These are phyloP conservation scores for Xylaria sp. DNA, from an alignment of 2,329 filamentous ascomycete genomes.

Conservation along the genomic window DNA sequence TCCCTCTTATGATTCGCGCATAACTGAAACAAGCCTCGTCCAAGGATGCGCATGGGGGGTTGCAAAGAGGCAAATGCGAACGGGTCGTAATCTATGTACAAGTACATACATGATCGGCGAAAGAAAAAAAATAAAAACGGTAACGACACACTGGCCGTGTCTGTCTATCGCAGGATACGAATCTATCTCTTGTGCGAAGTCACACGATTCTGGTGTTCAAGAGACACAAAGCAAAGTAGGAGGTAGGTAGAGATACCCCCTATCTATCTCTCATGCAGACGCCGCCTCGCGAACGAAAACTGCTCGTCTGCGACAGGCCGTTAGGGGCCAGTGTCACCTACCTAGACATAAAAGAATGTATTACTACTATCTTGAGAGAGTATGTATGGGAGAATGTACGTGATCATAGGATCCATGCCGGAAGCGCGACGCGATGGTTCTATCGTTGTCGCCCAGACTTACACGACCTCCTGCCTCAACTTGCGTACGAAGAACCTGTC, in stretches of 20 bases:
- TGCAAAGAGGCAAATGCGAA: neutral
- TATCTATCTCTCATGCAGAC: neutral
- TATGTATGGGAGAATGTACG: neutral
- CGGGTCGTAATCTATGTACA: neutral
- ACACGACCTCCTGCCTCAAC: neutral
- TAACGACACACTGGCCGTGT: neutral
- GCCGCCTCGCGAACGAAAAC: neutral
- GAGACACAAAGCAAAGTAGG: too few species aligned
- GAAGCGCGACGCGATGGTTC: neutral
- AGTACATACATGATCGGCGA: neutral
- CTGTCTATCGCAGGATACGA: neutral
- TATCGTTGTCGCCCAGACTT: neutral
- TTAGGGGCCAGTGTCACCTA: neutral
- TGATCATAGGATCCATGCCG: neutral
- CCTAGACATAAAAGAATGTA: neutral
- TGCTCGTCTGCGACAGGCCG: constrained; percentile 10
- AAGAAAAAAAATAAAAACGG: neutral
- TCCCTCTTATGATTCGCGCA: constrained; percentile 7
- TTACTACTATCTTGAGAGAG: neutral
- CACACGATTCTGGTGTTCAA: too few species aligned
- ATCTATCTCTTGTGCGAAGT: neutral
- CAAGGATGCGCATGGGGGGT: neutral
- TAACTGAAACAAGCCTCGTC: constrained; percentile 9
- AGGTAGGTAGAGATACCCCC: too few species aligned
- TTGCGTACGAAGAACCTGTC: neutral